Evolutionary conservation across 2,329 filamentous ascomycete species (phyloP).

Genomic region (Fusarium abutilonis): DNA sequence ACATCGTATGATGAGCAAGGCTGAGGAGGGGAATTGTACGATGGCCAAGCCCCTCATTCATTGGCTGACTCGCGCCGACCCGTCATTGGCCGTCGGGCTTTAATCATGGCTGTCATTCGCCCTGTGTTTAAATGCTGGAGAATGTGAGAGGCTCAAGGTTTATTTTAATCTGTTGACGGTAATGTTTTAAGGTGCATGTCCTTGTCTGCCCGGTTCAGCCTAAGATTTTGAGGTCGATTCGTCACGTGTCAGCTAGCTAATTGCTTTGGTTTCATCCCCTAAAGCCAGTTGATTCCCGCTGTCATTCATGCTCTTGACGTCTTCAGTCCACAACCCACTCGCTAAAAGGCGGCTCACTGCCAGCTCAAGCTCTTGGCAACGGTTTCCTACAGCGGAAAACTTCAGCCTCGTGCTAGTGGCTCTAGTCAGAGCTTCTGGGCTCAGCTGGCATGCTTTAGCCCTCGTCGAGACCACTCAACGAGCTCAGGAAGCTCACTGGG

Average conservation of each 20-base stretch:
- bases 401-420: slow-evolving; percentile 39
- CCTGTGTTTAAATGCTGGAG: slow-evolving; percentile 20
- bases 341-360: slow-evolving; percentile 9
- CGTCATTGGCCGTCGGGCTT: slow-evolving; percentile 21
- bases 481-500: slow-evolving; percentile 23
- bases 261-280: background rate
- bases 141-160: slow-evolving; percentile 17
- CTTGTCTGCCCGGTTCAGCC: background rate
- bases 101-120: slow-evolving; percentile 24
- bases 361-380: slow-evolving; percentile 35
- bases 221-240: background rate
- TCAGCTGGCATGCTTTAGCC: slow-evolving; percentile 36
- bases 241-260: slow-evolving; percentile 20
- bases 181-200: slow-evolving; percentile 12
- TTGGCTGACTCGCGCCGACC: slow-evolving; percentile 36
- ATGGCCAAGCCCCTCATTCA: slow-evolving; percentile 40
- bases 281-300: slow-evolving; percentile 18
- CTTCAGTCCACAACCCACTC: slow-evolving; percentile 1
- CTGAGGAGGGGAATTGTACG: slow-evolving; percentile 50
- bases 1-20: slow-evolving; percentile 55
- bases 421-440: slow-evolving; percentile 25
- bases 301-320: slow-evolving; percentile 15
- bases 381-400: slow-evolving; percentile 11
- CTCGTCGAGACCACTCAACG: slow-evolving; percentile 29
- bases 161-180: slow-evolving; percentile 23